Evolutionary conservation across 768 basidiomycete genomes (phyloP).

Genomic region (Rhodotorula graminis): DNA sequence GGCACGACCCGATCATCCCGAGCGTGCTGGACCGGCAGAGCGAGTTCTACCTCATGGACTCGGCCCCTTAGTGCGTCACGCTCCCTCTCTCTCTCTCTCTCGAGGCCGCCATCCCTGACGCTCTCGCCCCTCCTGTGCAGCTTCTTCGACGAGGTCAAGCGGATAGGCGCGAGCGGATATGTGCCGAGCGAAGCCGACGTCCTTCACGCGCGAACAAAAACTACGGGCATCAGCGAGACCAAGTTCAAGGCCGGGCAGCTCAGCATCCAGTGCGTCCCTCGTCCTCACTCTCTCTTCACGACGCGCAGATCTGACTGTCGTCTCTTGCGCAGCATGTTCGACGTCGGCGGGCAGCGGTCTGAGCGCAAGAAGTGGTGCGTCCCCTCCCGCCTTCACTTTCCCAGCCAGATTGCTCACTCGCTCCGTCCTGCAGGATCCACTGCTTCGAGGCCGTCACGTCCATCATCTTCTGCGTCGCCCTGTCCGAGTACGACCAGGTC

Average conservation of each 20-base stretch:
- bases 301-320: neutral
- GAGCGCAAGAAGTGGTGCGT: conserved; percentile 66
- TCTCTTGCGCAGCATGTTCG: conserved; percentile 58
- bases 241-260: conserved; percentile 54
- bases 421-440: conserved; percentile 57
- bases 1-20: conserved; percentile 53
- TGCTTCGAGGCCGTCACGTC: conserved; percentile 75
- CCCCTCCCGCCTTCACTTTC: neutral
- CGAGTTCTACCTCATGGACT: conserved; percentile 92
- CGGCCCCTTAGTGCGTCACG: conserved; percentile 71
- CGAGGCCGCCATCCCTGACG: too few species aligned
- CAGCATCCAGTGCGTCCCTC: conserved; percentile 49
- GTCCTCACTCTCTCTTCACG: too few species aligned
- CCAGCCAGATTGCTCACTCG: too few species aligned
- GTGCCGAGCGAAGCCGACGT: conserved; percentile 81
- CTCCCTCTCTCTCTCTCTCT: too few species aligned
- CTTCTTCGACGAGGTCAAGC: conserved; percentile 78
- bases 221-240: conserved; percentile 86
- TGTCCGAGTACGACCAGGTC: conserved; percentile 73
- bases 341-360: conserved; percentile 72
- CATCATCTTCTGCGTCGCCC: conserved; percentile 69
- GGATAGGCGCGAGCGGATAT: conserved; percentile 76
- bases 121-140: conserved; percentile 47
- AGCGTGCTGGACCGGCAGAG: conserved; percentile 50
- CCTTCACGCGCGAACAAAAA: conserved; percentile 79